These are phyloP conservation scores for Penicillium capsulatum DNA, from an alignment of 2,329 filamentous ascomycete species.

Conservation along the genomic window DNA sequence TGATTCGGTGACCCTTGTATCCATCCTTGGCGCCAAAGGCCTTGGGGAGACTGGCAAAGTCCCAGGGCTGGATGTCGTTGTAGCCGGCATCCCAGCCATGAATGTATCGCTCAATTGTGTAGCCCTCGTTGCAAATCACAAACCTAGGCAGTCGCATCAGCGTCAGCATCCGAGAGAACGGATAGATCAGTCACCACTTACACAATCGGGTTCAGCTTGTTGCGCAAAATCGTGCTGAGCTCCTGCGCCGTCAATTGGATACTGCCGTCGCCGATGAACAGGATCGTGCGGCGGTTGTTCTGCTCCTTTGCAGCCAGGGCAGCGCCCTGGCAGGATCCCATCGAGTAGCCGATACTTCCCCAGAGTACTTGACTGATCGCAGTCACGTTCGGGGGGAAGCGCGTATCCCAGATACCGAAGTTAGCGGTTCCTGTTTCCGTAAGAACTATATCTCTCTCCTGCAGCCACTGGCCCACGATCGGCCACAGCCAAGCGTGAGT, in stretches of 20 bases:
- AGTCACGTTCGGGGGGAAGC: constrained; percentile 71
- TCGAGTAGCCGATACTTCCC: constrained; percentile 63
- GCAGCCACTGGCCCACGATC: constrained; percentile 66
- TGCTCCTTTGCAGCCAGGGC: constrained; percentile 69
- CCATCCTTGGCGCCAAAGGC: constrained; percentile 62
- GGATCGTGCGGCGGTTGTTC: constrained; percentile 62
- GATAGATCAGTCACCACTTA: constrained; percentile 40
- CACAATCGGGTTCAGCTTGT: constrained; percentile 71
- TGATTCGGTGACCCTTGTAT: constrained; percentile 62
- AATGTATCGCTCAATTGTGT: constrained; percentile 84
- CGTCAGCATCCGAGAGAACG: not conserved
- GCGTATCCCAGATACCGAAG: constrained; percentile 82
- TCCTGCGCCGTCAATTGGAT: constrained; percentile 84
- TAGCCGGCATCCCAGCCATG: constrained; percentile 76
- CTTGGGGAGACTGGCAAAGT: constrained; percentile 63
- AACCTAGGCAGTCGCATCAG: constrained; percentile 45
- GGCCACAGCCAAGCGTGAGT: constrained; percentile 66
- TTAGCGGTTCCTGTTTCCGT: constrained; percentile 86
- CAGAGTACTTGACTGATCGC: constrained; percentile 75
- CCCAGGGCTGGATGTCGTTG: constrained; percentile 76
- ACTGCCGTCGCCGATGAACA: constrained; percentile 86
- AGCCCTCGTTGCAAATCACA: constrained; percentile 82
- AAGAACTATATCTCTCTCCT: constrained; percentile 69
- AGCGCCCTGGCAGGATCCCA: constrained; percentile 62
- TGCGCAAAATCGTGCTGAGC: constrained; percentile 75